Conservation (phyloP, 495 filamentous ascomycete genomes). For the Hypoxylon trugodes region DNA sequence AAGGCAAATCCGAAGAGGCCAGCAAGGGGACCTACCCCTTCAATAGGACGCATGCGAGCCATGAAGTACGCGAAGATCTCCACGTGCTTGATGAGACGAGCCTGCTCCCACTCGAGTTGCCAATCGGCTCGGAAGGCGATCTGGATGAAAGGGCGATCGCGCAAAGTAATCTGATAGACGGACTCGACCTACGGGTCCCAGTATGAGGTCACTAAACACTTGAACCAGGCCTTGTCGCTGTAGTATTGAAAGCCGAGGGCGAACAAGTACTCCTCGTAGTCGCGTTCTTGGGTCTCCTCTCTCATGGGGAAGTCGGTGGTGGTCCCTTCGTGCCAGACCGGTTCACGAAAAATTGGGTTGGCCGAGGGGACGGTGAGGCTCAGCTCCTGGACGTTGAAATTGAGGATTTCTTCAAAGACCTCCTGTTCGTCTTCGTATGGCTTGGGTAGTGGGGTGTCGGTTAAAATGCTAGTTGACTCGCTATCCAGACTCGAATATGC, state of each 20-base stretch:
- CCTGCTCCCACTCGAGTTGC: not conserved
- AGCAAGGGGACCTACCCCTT: not conserved
- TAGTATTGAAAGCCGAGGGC: constrained; percentile 5
- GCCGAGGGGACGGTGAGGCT: not conserved
- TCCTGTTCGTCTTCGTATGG: not conserved
- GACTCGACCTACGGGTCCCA: constrained; percentile 1
- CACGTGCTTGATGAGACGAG: not conserved
- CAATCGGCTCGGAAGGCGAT: not conserved
- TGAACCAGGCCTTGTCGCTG: constrained; percentile 7
- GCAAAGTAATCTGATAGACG: not conserved
- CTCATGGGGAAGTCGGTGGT: not conserved
- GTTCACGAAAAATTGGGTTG: not conserved
- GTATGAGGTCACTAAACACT: constrained; percentile 10
- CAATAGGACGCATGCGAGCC: not conserved
- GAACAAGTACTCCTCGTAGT: not conserved
- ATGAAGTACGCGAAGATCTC: constrained; percentile 12
- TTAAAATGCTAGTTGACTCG: too few relatives aligned
- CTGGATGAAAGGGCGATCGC: constrained; percentile 10
- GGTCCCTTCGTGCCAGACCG: not conserved
- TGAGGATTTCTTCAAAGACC: not conserved
- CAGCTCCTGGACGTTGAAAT: not conserved
- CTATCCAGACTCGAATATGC: too few relatives aligned
- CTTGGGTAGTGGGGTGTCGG: too few relatives aligned
- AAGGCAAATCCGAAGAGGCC: constrained; percentile 19
- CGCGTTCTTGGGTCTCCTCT: too few relatives aligned